Conservation (phyloP, 768 basidiomycete species). For the Asterophora lycoperdoides region DNA sequence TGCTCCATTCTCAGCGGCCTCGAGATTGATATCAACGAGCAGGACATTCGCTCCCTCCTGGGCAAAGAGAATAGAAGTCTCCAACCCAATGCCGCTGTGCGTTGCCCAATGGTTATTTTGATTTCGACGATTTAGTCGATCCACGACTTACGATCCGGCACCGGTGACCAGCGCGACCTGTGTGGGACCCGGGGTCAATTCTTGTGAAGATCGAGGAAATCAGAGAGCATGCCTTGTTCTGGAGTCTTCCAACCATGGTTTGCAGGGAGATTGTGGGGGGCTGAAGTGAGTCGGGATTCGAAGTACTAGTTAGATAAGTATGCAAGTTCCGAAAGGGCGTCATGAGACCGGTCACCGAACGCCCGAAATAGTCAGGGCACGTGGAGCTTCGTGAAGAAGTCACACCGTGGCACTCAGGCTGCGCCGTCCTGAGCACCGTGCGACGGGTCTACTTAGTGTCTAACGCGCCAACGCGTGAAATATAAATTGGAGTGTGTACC, state of each 20-base stretch:
- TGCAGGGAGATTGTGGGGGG: neutral
- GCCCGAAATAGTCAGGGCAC: neutral
- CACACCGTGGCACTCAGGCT: no score
- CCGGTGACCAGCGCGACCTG: constrained; percentile 83
- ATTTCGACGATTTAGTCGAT: neutral
- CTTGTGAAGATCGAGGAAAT: neutral
- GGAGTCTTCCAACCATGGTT: constrained; percentile 62
- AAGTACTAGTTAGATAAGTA: constrained; percentile 6
- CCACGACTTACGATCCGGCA: constrained; percentile 70
- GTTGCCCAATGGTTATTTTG: constrained; percentile 16
- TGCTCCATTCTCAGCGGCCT: constrained; percentile 65
- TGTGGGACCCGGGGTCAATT: constrained; percentile 1
- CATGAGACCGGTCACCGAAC: no score
- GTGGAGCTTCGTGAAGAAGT: neutral
- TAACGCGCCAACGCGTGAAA: neutral
- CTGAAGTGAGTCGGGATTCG: constrained; percentile 5
- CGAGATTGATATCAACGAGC: constrained; percentile 81
- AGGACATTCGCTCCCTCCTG: constrained; percentile 90
- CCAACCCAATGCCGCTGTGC: constrained; percentile 88
- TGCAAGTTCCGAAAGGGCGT: constrained; percentile 2
- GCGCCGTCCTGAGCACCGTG: no score
- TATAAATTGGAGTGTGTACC: constrained; percentile 1
- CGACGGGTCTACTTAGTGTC: no score
- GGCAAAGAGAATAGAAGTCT: constrained; percentile 93
- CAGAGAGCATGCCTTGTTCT: constrained; percentile 48